Evolutionary conservation across 768 basidiomycete genomes (phyloP).

Genomic region (Boletus reticulatus): DNA sequence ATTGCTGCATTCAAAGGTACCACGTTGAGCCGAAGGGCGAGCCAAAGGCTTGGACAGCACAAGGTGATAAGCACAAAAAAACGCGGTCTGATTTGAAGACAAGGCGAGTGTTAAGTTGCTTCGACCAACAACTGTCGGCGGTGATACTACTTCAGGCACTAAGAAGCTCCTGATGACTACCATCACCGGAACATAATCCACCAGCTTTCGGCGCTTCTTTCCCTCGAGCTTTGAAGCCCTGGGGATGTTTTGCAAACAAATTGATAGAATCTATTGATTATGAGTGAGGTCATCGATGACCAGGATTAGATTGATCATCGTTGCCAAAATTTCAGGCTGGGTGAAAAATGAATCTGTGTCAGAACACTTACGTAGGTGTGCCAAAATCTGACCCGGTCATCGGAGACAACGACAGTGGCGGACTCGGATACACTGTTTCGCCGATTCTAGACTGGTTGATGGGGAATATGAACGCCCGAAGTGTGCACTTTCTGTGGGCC

Average conservation of each 20-base stretch:
- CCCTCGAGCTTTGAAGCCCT: too few relatives aligned
- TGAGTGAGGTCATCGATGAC: not conserved
- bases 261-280: not conserved
- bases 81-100: not conserved
- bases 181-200: not conserved
- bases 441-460: not conserved
- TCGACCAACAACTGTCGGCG: not conserved
- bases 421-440: not conserved
- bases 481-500: not conserved
- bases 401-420: not conserved
- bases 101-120: not conserved
- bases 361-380: conserved; percentile 8
- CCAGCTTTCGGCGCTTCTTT: not conserved
- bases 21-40: not conserved
- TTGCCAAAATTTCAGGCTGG: not conserved
- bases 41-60: not conserved
- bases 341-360: conserved; percentile 2
- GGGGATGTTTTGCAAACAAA: not conserved
- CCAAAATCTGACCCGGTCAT: not conserved
- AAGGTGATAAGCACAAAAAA: not conserved
- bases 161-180: not conserved
- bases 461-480: not conserved
- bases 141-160: not conserved
- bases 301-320: not conserved
- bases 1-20: not conserved